Base-by-base conservation (phyloP, 768 basidiomycete genomes). In the Suillus decipiens region DNA sequence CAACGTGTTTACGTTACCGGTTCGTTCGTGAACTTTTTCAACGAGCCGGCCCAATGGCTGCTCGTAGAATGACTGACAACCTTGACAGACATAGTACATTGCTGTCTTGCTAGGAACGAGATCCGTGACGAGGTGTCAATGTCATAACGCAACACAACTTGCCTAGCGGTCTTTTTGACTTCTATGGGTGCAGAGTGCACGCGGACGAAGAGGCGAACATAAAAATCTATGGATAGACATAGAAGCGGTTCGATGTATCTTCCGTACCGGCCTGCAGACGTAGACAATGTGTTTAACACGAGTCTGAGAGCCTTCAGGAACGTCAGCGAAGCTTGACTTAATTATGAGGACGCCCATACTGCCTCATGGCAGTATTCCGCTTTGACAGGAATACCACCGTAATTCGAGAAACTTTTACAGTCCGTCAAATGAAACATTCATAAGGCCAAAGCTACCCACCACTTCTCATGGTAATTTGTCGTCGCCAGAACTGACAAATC, bases 331-430 rank as follows among this genome's bases (percentile, higher is more conserved):
- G 54, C 60, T 28, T 57, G 28, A 12, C 7, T 42, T 59, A 50
- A 33, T 54, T 8, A 11, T 55, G 36, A 34, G 24, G 39, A 55
- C 11, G 74, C 90, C 63, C 56, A 56, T 76, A 92, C 96, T 45
- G 86, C 88, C 84, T 99, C 96, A 70, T 99, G 96, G 64, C 89
- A 90, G 73, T 93, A 99, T 76, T 97, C 96, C n/a, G 92, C 88
- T 71, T 93, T 95, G 33, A 91, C 82, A 45, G 93, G 89, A 7
- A 92, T 81, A 5, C 96, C 96, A 11, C 96, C 96, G 73, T 99
- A 99, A 70, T 97, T 98, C 1, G 96, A 88, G 76, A 87, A 98
- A 76, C 95, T 96, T 68, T 68, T 33, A 28, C 24, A 19, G 34
- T 36, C 37, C 24, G 15, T 41, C 10, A 17, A 41, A 19, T 57